Evolutionary conservation across 1,139 yeast species (phyloP).

Genomic region (Candida gigantensis): DNA sequence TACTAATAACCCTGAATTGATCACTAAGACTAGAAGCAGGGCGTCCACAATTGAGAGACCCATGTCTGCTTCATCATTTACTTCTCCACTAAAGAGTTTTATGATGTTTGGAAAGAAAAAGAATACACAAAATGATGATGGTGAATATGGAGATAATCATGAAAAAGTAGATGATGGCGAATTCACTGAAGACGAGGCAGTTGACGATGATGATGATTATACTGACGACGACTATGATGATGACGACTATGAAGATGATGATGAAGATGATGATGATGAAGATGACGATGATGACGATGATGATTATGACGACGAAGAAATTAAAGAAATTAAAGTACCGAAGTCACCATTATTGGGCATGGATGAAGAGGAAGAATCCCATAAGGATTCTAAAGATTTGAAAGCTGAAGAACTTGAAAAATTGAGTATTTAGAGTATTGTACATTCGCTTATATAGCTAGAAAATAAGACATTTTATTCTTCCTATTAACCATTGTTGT

Average conservation of each 20-base stretch:
- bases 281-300: slow-evolving; percentile 31
- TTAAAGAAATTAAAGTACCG: slow-evolving; percentile 18
- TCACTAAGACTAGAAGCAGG: slow-evolving; percentile 9
- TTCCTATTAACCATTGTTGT: not conserved
- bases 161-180: slow-evolving; percentile 16
- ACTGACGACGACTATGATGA: slow-evolving; percentile 22
- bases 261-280: slow-evolving; percentile 29
- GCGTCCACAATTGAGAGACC: slow-evolving; percentile 30
- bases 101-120: slow-evolving; percentile 37
- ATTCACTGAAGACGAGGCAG: slow-evolving; percentile 16
- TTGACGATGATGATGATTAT: slow-evolving; percentile 17
- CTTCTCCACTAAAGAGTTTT: slow-evolving; percentile 46
- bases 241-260: slow-evolving; percentile 20
- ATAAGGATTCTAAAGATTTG: slow-evolving; percentile 16
- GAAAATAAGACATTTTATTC: not conserved
- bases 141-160: slow-evolving; percentile 15
- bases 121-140: slow-evolving; percentile 19
- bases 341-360: not conserved
- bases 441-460: not conserved
- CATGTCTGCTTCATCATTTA: slow-evolving; percentile 36
- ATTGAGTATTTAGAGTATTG: slow-evolving; percentile 2
- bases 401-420: slow-evolving; percentile 17
- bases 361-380: slow-evolving; percentile 25
- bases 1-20: slow-evolving; percentile 31
- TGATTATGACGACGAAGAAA: slow-evolving; percentile 29